Evolutionary conservation across 2,329 filamentous ascomycete species (phyloP).

Genomic region (Sclerotinia subarctica): DNA sequence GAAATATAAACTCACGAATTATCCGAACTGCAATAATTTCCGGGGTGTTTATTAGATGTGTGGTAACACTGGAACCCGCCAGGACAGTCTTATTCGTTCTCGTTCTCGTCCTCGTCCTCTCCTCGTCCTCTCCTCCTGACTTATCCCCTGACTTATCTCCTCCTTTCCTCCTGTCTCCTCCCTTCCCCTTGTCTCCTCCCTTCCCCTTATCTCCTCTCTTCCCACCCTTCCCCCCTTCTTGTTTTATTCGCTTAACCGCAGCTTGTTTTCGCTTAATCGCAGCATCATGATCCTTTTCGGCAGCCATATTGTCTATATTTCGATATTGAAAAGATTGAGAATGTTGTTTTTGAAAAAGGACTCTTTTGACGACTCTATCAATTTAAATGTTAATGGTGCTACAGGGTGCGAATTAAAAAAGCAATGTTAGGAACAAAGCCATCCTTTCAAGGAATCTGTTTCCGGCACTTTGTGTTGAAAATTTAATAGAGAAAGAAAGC

Average conservation of each 20-base stretch:
- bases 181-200: no score
- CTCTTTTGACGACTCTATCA: no score
- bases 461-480: background rate
- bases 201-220: no score
- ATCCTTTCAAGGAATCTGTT: slow-evolving; percentile 2
- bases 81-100: no score
- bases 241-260: no score
- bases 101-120: background rate
- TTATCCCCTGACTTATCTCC: background rate
- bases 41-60: background rate
- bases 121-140: no score
- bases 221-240: background rate
- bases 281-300: background rate
- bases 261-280: background rate
- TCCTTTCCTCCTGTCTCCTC: no score
- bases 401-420: background rate
- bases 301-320: background rate
- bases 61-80: background rate
- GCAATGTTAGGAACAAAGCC: background rate
- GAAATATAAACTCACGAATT: background rate
- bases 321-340: background rate
- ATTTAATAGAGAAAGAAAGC: background rate
- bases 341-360: background rate
- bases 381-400: background rate
- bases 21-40: background rate